phyloP scores from a whole-genome alignment of 495 filamentous ascomycete species.

The Penicillium robsamsonii region DNA sequence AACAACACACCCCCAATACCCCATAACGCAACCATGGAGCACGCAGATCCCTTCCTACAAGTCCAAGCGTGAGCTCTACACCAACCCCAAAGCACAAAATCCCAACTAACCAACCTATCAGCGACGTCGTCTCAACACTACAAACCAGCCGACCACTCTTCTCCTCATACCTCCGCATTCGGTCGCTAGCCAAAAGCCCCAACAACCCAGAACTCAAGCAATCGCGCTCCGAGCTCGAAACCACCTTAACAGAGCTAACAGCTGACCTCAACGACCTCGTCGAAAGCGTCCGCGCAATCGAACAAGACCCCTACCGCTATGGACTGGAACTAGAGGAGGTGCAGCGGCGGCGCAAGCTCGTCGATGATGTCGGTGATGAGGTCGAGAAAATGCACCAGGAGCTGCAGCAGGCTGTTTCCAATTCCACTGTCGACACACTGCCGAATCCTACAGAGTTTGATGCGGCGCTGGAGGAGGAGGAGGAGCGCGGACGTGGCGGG shows the following conservation, averaged over 20 bases:
- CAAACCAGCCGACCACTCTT: conserved; percentile 79
- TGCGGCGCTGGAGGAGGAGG: conserved; percentile 35
- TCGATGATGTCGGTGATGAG: conserved; percentile 85
- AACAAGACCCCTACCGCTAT: conserved; percentile 84
- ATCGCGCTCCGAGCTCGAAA: conserved; percentile 77
- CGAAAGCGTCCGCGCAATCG: conserved; percentile 82
- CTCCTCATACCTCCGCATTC: conserved; percentile 93
- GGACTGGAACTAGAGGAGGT: conserved; percentile 85
- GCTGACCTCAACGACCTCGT: conserved; percentile 87
- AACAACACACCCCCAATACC: conserved; percentile 7
- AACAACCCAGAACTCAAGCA: conserved; percentile 82
- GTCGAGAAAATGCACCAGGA: conserved; percentile 86
- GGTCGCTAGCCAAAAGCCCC: conserved; percentile 69
- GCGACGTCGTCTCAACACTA: conserved; percentile 83
- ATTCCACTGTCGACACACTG: conserved; percentile 40
- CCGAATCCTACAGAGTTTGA: conserved; percentile 74
- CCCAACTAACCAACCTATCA: conserved; percentile 31
- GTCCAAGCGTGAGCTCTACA: conserved; percentile 69
- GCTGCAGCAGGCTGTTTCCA: conserved; percentile 55
- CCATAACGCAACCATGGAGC: conserved; percentile 48
- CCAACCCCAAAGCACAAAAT: not conserved
- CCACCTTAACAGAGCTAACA: conserved; percentile 69
- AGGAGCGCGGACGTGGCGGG: conserved; percentile 32
- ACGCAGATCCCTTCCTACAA: conserved; percentile 88
- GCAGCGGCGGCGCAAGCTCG: conserved; percentile 71